Conservation (phyloP, 495 filamentous ascomycete species). For the Glarea lozoyensis region DNA sequence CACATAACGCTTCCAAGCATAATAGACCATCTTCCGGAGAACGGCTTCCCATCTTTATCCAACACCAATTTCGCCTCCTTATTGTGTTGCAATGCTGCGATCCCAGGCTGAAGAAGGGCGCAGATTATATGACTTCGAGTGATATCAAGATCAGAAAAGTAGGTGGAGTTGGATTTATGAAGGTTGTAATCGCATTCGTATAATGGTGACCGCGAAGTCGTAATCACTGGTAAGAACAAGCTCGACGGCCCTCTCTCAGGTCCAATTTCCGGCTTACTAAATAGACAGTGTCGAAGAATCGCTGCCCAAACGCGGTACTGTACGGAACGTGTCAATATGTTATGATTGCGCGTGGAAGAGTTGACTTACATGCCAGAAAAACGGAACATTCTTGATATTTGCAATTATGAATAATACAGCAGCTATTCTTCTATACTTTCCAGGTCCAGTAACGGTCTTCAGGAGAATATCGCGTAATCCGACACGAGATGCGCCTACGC, state of each 20-base stretch:
- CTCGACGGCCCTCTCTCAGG: slow-evolving; percentile 22
- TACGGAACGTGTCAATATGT: not conserved
- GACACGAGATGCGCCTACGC: slow-evolving; percentile 29
- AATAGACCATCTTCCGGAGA: slow-evolving; percentile 41
- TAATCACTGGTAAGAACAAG: slow-evolving; percentile 59
- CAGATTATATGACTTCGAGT: slow-evolving; percentile 53
- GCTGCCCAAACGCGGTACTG: slow-evolving; percentile 56
- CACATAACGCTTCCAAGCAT: slow-evolving; percentile 60
- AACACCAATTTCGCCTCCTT: slow-evolving; percentile 28
- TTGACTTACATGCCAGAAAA: slow-evolving; percentile 62
- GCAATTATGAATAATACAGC: slow-evolving; percentile 42
- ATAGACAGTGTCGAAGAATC: slow-evolving; percentile 50
- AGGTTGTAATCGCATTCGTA: slow-evolving; percentile 75
- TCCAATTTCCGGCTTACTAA: slow-evolving; percentile 27
- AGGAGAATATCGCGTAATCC: slow-evolving; percentile 25
- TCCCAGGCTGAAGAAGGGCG: slow-evolving; percentile 42
- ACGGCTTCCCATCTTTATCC: slow-evolving; percentile 25
- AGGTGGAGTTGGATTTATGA: slow-evolving; percentile 79
- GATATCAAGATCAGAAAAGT: slow-evolving; percentile 74
- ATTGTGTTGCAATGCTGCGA: slow-evolving; percentile 31
- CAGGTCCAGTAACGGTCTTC: slow-evolving; percentile 41
- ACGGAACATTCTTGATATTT: slow-evolving; percentile 66
- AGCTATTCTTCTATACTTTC: slow-evolving; percentile 36
- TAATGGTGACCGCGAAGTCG: slow-evolving; percentile 45
- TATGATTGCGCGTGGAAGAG: slow-evolving; percentile 2